Percentiles rank a stretch among this genome's conserved stretches.
These are phyloP conservation scores for Castanea sativa DNA, from an alignment of 306 rosid species.

Conservation along the genomic window DNA sequence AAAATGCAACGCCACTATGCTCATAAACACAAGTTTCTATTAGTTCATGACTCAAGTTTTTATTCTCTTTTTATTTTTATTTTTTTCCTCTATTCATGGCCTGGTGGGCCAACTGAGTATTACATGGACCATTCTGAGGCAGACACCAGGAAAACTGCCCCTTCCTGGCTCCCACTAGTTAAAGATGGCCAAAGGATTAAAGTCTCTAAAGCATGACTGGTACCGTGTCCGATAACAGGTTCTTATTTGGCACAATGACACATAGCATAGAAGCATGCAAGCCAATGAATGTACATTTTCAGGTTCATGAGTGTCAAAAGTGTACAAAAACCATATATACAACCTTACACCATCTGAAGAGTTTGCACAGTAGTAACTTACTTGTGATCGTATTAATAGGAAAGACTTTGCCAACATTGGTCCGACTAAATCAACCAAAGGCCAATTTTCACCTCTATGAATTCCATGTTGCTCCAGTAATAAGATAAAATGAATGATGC, in stretches of 20 bases:
- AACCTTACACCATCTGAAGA: slow-evolving; percentile 3
- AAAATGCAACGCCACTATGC: neutral
- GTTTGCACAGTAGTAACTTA: slow-evolving; percentile 45
- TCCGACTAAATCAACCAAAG: slow-evolving; percentile 76
- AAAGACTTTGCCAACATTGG: slow-evolving; percentile 74
- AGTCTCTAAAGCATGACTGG: too few species aligned
- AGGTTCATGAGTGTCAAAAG: neutral
- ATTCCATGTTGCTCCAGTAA: slow-evolving; percentile 67
- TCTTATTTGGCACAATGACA: too few species aligned
- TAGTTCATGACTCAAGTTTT: neutral
- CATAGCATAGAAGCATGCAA: too few species aligned
- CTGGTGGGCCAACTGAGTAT: neutral
- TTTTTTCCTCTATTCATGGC: neutral
- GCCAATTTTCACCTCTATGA: slow-evolving; percentile 77
- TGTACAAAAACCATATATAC: neutral
- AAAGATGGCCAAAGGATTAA: too few species aligned
- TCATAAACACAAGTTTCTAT: neutral
- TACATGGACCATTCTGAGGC: neutral
- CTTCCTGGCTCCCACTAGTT: too few species aligned
- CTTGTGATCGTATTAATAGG: slow-evolving; percentile 62
- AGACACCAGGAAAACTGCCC: neutral
- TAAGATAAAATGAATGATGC: slow-evolving; percentile 54
- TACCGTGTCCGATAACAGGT: too few species aligned
- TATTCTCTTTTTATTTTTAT: neutral
- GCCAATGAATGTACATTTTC: neutral